Evolutionary conservation across 164 flowering plant genomes (phyloP), one percentile per base, ranked within the genome.

Genomic region (Magnolia changhungtana): DNA sequence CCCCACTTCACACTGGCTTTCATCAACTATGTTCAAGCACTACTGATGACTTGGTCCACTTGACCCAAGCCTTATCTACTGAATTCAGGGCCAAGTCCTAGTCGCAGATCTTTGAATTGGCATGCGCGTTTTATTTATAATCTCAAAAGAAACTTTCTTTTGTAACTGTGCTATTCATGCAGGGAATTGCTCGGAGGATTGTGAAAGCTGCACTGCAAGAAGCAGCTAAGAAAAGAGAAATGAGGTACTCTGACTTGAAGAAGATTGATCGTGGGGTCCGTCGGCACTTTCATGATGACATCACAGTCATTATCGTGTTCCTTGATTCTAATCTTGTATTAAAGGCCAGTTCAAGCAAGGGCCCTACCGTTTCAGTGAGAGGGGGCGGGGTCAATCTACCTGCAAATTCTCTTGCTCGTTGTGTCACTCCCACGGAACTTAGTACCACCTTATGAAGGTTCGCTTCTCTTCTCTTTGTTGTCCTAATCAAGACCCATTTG

Each of bases 181-280:
- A 92, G 97, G 97, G 97, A 84, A 88, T 85, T 79, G 97, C 92
- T 69, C 85, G 80, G 74, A 85, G 92, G 82, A 84, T 92, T 72
- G 95, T 92, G 76, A 92, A 91, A 84, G 80, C 86, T 69, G 97
- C 97, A 58, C 71, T 92, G 45, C 93, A 91, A 79, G 92, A 87
- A 81, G 97, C 97, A n/a, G 95, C 97, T 4, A 92, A 88, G 86
- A 92, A 92, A 82, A 86, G 95, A 79, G 97, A 92, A 76, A 89
- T 92, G 95, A 82, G 90, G 75, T 91, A 88, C 75, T 87, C 92
- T 2, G 92, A 89, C 79, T 71, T 91, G 74, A 89, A 88, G 87
- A 92, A 89, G 84, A 92, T 92, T 1, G 93, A 90, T 73, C 88
- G 95, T 1, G 95, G 95, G 0, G 92, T 92, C 7, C 90, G 97